Conservation (phyloP, 345 rosid genomes). For the Arabidopsis thaliana region DNA sequence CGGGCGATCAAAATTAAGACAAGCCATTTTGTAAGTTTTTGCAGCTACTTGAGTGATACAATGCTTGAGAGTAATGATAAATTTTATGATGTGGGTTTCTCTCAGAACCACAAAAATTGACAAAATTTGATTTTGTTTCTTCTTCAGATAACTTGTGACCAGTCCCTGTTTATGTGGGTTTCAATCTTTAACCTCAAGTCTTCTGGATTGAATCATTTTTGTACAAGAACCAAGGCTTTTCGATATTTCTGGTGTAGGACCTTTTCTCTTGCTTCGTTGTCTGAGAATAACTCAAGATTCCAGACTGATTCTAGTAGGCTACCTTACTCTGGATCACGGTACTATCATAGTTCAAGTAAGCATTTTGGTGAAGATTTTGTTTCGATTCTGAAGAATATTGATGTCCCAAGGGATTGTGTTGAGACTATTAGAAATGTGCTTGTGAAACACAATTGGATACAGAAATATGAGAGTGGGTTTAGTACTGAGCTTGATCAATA, state of each 20-base stretch:
- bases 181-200: conserved; percentile 33
- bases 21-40: neutral
- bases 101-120: conserved; percentile 5
- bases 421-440: conserved; percentile 39
- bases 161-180: conserved; percentile 42
- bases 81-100: neutral
- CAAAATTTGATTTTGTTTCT: neutral
- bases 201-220: conserved; percentile 28
- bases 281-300: neutral
- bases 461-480: conserved; percentile 26
- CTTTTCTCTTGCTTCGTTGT: neutral
- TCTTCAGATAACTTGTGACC: conserved; percentile 28
- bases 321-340: neutral
- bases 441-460: conserved; percentile 42
- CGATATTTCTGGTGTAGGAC: conserved; percentile 21
- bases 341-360: conserved; percentile 12
- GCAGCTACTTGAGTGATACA: neutral
- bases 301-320: conserved; percentile 19
- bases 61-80: neutral
- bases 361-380: conserved; percentile 37
- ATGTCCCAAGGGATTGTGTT: conserved; percentile 27
- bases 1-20: neutral
- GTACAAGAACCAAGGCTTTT: conserved; percentile 32
- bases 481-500: conserved; percentile 43
- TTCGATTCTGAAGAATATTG: conserved; percentile 18